phyloP scores from a whole-genome alignment of 23 red algal genomes.

The Agarophyton chilense region DNA sequence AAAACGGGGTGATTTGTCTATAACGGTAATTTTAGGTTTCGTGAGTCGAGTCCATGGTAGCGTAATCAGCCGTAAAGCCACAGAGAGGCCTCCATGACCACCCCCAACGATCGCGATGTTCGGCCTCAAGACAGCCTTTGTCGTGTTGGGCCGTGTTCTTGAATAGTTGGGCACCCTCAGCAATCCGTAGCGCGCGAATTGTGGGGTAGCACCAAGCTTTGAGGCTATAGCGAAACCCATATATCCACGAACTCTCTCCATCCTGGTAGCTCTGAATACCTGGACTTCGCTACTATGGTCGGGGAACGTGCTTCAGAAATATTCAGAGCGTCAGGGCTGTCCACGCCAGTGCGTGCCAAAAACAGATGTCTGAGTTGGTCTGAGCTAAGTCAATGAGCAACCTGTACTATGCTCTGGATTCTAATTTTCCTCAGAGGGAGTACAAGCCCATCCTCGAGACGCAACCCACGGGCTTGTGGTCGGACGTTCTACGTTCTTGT shows the following conservation, averaged over 20 bases:
- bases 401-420: no score
- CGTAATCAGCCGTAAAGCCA: slow-evolving; percentile 72
- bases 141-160: slow-evolving; percentile 3
- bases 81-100: slow-evolving; percentile 91
- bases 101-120: slow-evolving; percentile 89
- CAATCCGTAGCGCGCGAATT: background rate
- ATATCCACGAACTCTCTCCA: background rate
- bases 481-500: no score
- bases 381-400: no score
- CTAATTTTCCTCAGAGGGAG: no score
- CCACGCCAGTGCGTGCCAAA: no score
- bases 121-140: slow-evolving; percentile 69
- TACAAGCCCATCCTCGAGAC: no score
- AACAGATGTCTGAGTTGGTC: no score
- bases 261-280: no score
- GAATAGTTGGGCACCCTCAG: background rate
- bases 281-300: no score
- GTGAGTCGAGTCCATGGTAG: slow-evolving; percentile 89
- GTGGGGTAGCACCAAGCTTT: background rate
- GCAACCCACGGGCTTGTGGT: no score
- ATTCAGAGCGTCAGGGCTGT: no score
- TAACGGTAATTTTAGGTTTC: slow-evolving; percentile 78
- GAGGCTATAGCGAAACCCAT: background rate
- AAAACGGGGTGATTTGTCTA: slow-evolving; percentile 87
- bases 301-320: no score